Evolutionary conservation across 305 asterid genomes (phyloP), one percentile per base, ranked within the genome.

Genomic region (Ilex paraguariensis): DNA sequence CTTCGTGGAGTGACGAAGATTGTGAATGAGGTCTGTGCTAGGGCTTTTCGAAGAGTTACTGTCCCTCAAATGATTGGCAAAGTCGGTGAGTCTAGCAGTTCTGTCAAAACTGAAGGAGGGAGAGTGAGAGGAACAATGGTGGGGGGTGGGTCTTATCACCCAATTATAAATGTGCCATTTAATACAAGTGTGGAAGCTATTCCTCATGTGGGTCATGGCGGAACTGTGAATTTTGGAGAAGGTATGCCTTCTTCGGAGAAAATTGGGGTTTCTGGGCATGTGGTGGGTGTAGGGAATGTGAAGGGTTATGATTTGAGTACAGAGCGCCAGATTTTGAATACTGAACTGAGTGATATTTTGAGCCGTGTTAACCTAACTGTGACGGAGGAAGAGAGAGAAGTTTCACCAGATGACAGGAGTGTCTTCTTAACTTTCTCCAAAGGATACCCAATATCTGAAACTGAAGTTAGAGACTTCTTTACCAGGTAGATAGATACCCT

Each of bases 381-480:
- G 4, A 66, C 40, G 14, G 62, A 53, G 10, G 66, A 36, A 3
- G 76, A 46, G 12, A 52, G 45, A 17, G 82, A 73, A n/a, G 61
- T 74, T 10, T 45, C 77, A 4, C 71, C 87, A 0, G 95, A 82
- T 66, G 87, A 85, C 1, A 77, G 94, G 36, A 87, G 95, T 0
- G 69, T 90, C 8, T 87, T 87, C 75, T 61, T 90, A 73, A 87
- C 94, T 0, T 84, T 87, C 42, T 83, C 95, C 12, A 81, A 73
- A 36, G 95, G 94, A 0, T 87, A 80, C 57, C 94, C 91, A 2
- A 79, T 82, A 0, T 13, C 69, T 0, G 84, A 75, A 62, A 59
- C 63, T 16, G 97, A 90, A 74, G 72, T 89, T 3, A 51, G 62
- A 28, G 89, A 79, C 0, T 89, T 73, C 75, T 86, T 88, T 82